Percentiles rank a stretch among this genome's conserved stretches.
Conservation (phyloP, 192 early-diverging fungal species). For the Backusella mclennaniae region DNA sequence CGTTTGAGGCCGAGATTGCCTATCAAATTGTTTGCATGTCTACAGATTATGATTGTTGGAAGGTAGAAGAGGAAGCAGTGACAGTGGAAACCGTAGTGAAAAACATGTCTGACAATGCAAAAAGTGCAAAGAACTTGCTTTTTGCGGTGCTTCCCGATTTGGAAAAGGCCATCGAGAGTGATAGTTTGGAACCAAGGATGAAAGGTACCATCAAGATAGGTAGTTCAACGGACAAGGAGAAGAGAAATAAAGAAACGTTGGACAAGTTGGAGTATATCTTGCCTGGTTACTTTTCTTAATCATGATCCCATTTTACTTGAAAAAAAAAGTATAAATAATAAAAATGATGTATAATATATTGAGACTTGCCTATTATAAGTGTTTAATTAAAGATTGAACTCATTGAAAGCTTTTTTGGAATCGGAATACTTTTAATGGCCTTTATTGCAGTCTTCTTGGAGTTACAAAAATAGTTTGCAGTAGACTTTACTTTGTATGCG, state of each 20-base stretch:
- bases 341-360: too few relatives aligned
- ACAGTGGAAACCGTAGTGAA: conserved; percentile 82
- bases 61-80: conserved; percentile 77
- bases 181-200: conserved; percentile 57
- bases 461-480: too few relatives aligned
- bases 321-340: not conserved
- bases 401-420: too few relatives aligned
- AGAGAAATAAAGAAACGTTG: conserved; percentile 64
- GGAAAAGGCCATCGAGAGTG: conserved; percentile 54
- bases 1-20: conserved; percentile 97
- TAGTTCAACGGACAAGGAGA: conserved; percentile 77
- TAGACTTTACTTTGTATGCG: too few relatives aligned
- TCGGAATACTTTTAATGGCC: too few relatives aligned
- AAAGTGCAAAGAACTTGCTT: conserved; percentile 81
- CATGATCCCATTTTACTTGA: not conserved
- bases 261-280: conserved; percentile 82
- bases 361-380: too few relatives aligned
- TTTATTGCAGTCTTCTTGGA: too few relatives aligned
- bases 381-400: too few relatives aligned
- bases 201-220: conserved; percentile 82
- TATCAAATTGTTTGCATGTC: conserved; percentile 99
- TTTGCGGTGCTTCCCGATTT: conserved; percentile 74
- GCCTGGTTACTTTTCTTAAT: conserved; percentile 65
- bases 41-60: conserved; percentile 98
- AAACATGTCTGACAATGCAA: conserved; percentile 82